Evolutionary conservation across 2,329 filamentous ascomycete species (phyloP).

Genomic region (Magnaporthales sp.): DNA sequence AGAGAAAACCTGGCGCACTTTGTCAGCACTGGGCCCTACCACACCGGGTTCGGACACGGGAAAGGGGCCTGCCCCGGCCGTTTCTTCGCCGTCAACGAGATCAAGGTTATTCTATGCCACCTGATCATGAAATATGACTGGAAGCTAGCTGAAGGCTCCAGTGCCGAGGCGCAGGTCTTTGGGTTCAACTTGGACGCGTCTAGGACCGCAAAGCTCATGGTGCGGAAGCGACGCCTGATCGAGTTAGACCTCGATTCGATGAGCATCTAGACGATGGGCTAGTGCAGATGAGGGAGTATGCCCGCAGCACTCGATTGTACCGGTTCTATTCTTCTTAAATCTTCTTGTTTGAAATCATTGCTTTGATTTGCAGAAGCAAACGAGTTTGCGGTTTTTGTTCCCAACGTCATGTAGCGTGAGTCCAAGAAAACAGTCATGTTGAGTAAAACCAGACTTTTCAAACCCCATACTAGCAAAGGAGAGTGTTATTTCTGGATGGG

Average conservation of each 20-base stretch:
- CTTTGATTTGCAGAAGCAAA: too few species aligned
- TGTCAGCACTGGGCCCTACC: constrained; percentile 1
- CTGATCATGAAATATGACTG: constrained; percentile 5
- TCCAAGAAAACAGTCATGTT: too few species aligned
- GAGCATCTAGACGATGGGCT: neutral
- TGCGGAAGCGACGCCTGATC: neutral
- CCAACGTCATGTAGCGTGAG: too few species aligned
- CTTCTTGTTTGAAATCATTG: too few species aligned
- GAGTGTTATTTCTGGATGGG: too few species aligned
- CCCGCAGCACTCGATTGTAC: too few species aligned
- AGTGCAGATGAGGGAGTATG: too few species aligned
- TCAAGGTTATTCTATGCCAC: constrained; percentile 5
- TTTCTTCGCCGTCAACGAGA: constrained; percentile 5
- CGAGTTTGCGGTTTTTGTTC: too few species aligned
- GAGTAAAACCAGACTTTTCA: too few species aligned
- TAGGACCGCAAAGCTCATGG: neutral
- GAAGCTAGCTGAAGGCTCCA: constrained; percentile 5
- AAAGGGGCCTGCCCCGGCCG: constrained; percentile 5
- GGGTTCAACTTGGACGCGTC: neutral
- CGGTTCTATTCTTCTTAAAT: too few species aligned
- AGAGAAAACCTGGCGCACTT: constrained; percentile 18
- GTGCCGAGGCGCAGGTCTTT: neutral
- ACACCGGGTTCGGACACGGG: constrained; percentile 6
- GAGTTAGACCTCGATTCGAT: constrained; percentile 2
- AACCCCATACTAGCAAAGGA: too few species aligned